Conservation (phyloP, 768 basidiomycete species). For the Cystoderma amianthinum region DNA sequence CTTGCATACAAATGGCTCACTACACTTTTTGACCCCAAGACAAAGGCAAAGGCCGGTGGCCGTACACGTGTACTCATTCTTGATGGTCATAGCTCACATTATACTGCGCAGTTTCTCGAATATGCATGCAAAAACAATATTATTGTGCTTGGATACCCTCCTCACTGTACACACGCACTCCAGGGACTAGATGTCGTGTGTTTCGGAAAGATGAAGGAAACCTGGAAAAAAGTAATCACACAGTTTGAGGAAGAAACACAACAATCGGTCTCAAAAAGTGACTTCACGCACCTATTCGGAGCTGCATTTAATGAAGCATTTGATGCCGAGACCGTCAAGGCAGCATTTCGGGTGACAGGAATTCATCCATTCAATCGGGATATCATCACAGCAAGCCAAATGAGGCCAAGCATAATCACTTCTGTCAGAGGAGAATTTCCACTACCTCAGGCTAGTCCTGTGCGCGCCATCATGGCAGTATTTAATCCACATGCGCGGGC, state of each 20-base stretch:
- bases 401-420: constrained; percentile 17
- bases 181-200: constrained; percentile 39
- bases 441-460: no score
- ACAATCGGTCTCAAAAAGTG: constrained; percentile 13
- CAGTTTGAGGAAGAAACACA: constrained; percentile 12
- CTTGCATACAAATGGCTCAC: constrained; percentile 15
- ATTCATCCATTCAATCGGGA: constrained; percentile 20
- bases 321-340: constrained; percentile 14
- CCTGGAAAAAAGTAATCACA: constrained; percentile 14
- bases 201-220: constrained; percentile 30
- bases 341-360: constrained; percentile 22
- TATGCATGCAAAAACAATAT: no score
- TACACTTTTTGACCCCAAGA: constrained; percentile 24
- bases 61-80: constrained; percentile 21
- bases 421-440: constrained; percentile 17
- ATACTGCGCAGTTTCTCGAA: constrained; percentile 21
- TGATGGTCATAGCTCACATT: constrained; percentile 36
- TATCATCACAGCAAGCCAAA: constrained; percentile 16
- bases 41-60: constrained; percentile 24
- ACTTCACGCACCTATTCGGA: constrained; percentile 19
- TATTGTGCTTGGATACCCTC: no score
- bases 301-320: constrained; percentile 18
- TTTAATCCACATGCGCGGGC: no score
- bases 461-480: no score
- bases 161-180: no score